These are phyloP conservation scores for Lentinula aciculospora DNA, from an alignment of 768 basidiomycete genomes.

Conservation along the genomic window DNA sequence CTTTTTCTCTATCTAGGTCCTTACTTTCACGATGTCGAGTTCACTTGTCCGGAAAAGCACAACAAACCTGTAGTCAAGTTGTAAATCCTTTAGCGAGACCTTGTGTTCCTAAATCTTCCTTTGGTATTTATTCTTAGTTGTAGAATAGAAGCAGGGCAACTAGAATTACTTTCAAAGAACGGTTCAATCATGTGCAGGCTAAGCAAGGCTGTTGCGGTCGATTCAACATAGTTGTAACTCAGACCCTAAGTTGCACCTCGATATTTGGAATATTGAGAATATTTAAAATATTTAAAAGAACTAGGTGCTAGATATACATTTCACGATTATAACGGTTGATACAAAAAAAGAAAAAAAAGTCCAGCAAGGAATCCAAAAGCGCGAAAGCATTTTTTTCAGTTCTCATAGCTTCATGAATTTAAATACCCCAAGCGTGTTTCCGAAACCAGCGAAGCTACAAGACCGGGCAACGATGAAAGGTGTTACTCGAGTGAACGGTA, in stretches of 20 bases:
- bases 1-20: background rate
- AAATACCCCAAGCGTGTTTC: constrained; percentile 69
- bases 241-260: too few relatives aligned
- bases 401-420: constrained; percentile 21
- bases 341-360: too few relatives aligned
- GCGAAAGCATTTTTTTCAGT: background rate
- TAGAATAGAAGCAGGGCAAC: too few relatives aligned
- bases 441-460: constrained; percentile 65
- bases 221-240: too few relatives aligned
- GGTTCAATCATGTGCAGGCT: too few relatives aligned
- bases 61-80: too few relatives aligned
- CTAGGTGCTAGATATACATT: background rate
- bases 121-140: too few relatives aligned
- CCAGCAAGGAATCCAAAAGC: background rate
- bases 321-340: background rate
- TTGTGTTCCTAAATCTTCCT: too few relatives aligned
- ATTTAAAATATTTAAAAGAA: background rate
- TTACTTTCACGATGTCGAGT: background rate
- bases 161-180: too few relatives aligned
- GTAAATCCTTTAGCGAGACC: too few relatives aligned
- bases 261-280: too few relatives aligned
- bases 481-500: constrained; percentile 79
- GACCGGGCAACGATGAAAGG: constrained; percentile 47
- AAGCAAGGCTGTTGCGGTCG: too few relatives aligned
- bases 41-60: background rate